Evolutionary conservation across 2,329 filamentous ascomycete species (phyloP), one percentile per base, ranked within the genome.

Genomic region (Fusarium napiforme): DNA sequence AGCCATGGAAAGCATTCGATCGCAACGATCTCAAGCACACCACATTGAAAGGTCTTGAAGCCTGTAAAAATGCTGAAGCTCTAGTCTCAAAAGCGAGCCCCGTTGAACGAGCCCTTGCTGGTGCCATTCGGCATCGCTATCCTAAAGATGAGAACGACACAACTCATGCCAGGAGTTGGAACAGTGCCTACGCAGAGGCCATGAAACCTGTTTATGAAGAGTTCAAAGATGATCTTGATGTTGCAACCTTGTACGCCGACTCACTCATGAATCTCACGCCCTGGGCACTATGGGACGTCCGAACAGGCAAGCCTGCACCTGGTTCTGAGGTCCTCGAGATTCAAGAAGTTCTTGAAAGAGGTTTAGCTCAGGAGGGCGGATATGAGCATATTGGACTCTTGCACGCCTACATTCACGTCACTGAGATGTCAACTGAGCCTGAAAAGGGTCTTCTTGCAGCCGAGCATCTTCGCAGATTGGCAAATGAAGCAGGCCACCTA

Each of bases 331-430:
- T 80, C 0, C 47, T 79, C n/a, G 80, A 83, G 61, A 79, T 79
- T 30, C 79, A 82, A 62, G 64, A 75, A 11, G 75, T 82, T 12
- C 74, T 84, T 14, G 82, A 84, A 70, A 76, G 79, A 7, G 90
- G 89, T 0, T 81, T 95, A 23, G 83, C 85, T 6, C 76, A 77
- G 4, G 66, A 75, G 0, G 78, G 76, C 9, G 82, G 82, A 2
- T 79, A 84, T 7, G 74, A 83, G 11, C 93, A 96, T 75, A 91
- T 93, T 0, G 93, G 93, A 0, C 80, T 95, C 1, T 83, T 94
- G 10, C 93, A 95, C 79, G 82, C 94, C 37, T 95, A 95, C 79
- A 93, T 94, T 43, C 92, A 94, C 75, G 86, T 93, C 7, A 92
- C 93, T 85, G 93, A 95, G 78, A 94, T 94, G 92, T 94, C 92